A percentile compares a stretch with the other conserved stretches of the same genome.
Evolutionary conservation across 2,329 filamentous ascomycete species (phyloP).

Genomic region (Aaosphaeria pasadenensis): DNA sequence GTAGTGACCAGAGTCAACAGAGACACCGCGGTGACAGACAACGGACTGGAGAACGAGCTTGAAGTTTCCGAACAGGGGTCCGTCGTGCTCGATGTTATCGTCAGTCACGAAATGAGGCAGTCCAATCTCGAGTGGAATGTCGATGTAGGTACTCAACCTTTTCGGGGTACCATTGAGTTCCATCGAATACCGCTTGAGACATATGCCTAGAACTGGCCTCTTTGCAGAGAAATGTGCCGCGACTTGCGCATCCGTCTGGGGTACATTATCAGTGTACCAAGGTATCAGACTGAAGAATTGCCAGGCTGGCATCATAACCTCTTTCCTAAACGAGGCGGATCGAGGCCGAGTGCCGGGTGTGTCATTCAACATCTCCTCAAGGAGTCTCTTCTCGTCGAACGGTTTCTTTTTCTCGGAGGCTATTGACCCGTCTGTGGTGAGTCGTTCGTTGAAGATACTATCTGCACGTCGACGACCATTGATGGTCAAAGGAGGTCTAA

Average conservation of each 20-base stretch:
- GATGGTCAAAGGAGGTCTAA: conserved; percentile 18
- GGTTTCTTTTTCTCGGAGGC: conserved; percentile 47
- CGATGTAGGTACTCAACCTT: conserved; percentile 77
- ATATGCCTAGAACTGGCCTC: conserved; percentile 86
- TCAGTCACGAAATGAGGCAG: conserved; percentile 89
- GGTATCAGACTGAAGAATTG: conserved; percentile 91
- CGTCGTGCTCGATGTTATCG: conserved; percentile 65
- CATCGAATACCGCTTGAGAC: conserved; percentile 85
- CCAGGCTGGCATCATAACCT: conserved; percentile 94
- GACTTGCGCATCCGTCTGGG: conserved; percentile 71
- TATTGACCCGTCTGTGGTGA: conserved; percentile 27
- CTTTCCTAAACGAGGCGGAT: conserved; percentile 58
- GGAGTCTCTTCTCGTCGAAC: conserved; percentile 48
- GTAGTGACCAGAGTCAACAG: conserved; percentile 87
- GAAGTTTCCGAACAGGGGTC: conserved; percentile 78
- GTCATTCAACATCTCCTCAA: conserved; percentile 37
- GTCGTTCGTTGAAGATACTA: conserved; percentile 50
- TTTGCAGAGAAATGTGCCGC: conserved; percentile 81
- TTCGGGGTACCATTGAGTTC: conserved; percentile 65
- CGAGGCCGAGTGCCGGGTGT: conserved; percentile 31
- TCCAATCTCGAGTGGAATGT: conserved; percentile 81
- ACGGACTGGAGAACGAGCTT: conserved; percentile 89
- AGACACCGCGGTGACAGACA: conserved; percentile 85
- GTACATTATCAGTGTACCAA: conserved; percentile 75
- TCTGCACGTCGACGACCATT: conserved; percentile 42